Base-by-base conservation (phyloP, 495 filamentous ascomycete species). In the Hyaloscypha variabilis region DNA sequence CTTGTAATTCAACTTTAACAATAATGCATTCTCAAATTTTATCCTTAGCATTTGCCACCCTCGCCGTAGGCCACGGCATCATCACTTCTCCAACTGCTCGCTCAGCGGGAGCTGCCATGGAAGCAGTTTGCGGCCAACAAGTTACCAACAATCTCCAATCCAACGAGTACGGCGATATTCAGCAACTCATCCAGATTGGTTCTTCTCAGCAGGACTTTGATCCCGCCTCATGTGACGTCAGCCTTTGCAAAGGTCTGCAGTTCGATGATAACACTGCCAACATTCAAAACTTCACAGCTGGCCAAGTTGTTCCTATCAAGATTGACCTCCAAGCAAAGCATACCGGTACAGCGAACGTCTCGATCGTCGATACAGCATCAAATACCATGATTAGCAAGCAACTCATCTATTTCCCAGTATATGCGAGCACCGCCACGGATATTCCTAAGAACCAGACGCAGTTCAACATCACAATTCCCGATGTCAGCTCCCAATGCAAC, bases 341-440 rank as follows among this genome's bases (percentile, higher is more conserved):
- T 75, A 81, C 75, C 30, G 89, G 88, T 58, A 77, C 80, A 49
- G 88, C 88, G 68, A 91, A 91, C 73, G 87, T 92, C 62, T 87
- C 84, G 36, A 82, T 91, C 64, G 85, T 90, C 60, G 83, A 89
- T 62, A 87, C 87, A 1, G 79, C 77, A 71, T 85, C 88, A 72
- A 76, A 76, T 10, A 76, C 89, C 62, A 81, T 90, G 49, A 79
- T 77, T 10, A 31, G 76, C 79, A 36, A 71, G 17, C 79, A 83
- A 17, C 76, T 91, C 66, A 29, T 29, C 56, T 58, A 17, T 13
- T 58, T 39, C 26, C 31, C 56, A 21, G 56, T 58, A 17, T 58
- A 58, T 58, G 56, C 56, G 23, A 58, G 56, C 23, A 58, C 56
- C 4, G 26, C 56, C 14, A 58, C 56, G 19, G 56, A 58, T 39